These are phyloP conservation scores for Moelleriella libera DNA, from an alignment of 2,329 filamentous ascomycete species.

Conservation along the genomic window DNA sequence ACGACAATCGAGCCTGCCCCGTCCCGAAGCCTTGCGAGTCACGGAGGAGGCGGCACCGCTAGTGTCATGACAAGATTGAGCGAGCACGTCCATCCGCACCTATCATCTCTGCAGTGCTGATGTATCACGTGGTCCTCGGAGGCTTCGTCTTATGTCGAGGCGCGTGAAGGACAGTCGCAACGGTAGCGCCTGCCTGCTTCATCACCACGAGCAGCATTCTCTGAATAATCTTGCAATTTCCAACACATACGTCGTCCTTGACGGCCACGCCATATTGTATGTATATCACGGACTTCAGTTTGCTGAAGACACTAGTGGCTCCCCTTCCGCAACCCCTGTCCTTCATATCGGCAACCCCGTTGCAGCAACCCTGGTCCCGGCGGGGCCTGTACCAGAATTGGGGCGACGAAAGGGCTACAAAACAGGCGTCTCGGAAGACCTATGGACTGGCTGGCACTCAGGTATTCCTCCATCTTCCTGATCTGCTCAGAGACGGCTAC, in stretches of 20 bases:
- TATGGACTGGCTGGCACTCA: not conserved
- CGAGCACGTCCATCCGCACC: not conserved
- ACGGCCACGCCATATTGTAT: not conserved
- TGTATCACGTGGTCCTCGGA: too few relatives aligned
- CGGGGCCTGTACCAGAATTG: not conserved
- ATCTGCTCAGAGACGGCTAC: too few relatives aligned
- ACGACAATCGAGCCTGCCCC: too few relatives aligned
- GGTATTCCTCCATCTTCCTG: not conserved
- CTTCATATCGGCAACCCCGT: conserved; percentile 1
- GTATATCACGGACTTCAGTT: not conserved
- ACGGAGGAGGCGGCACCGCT: not conserved
- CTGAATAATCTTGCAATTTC: too few relatives aligned
- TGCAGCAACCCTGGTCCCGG: not conserved
- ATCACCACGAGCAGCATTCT: too few relatives aligned
- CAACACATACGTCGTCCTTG: too few relatives aligned
- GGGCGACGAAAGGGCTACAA: not conserved
- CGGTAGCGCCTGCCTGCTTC: too few relatives aligned
- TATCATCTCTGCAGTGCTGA: too few relatives aligned
- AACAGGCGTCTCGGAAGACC: not conserved
- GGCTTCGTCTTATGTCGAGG: too few relatives aligned
- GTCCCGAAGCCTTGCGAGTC: not conserved
- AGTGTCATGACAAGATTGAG: not conserved
- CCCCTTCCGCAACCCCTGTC: not conserved
- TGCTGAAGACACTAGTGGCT: not conserved
- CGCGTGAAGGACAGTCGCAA: too few relatives aligned